Evolutionary conservation across 208 protist species (phyloP).

Genomic region (Leishmania guyanensis): DNA sequence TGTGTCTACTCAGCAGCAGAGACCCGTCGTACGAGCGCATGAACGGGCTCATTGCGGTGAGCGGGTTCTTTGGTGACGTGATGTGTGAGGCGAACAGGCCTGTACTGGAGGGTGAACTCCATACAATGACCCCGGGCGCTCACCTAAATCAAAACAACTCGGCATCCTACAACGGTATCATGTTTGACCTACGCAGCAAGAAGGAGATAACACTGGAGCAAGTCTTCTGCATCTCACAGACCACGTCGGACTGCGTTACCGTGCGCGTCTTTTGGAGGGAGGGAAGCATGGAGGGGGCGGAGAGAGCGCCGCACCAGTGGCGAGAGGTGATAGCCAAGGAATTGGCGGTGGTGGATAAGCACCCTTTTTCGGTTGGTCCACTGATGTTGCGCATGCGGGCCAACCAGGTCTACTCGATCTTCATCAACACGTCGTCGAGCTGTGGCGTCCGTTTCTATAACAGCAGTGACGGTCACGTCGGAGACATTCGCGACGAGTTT

Average conservation of each 20-base stretch:
- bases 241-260: slow-evolving; percentile 68
- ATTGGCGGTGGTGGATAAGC: slow-evolving; percentile 74
- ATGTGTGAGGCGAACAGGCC: slow-evolving; percentile 46
- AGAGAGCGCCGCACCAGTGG: slow-evolving; percentile 73
- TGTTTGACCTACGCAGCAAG: slow-evolving; percentile 88
- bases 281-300: slow-evolving; percentile 79
- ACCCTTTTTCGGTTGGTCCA: slow-evolving; percentile 68
- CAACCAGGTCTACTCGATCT: slow-evolving; percentile 82
- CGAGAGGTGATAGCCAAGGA: slow-evolving; percentile 64
- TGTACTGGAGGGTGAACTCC: slow-evolving; percentile 48
- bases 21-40: slow-evolving; percentile 35
- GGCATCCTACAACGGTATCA: slow-evolving; percentile 91
- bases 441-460: slow-evolving; percentile 90
- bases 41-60: slow-evolving; percentile 52
- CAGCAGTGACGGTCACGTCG: slow-evolving; percentile 79
- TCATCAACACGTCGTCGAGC: slow-evolving; percentile 87
- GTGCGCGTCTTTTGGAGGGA: slow-evolving; percentile 91
- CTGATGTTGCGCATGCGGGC: slow-evolving; percentile 76
- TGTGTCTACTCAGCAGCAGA: slow-evolving; percentile 29
- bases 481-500: slow-evolving; percentile 81
- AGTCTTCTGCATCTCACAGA: slow-evolving; percentile 86
- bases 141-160: slow-evolving; percentile 79
- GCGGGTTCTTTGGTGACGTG: slow-evolving; percentile 60
- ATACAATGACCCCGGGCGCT: slow-evolving; percentile 72
- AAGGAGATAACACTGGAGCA: slow-evolving; percentile 88